These are phyloP conservation scores for Zygosaccharomyces kombuchaensis DNA, from an alignment of 805 yeast genomes.

Conservation along the genomic window DNA sequence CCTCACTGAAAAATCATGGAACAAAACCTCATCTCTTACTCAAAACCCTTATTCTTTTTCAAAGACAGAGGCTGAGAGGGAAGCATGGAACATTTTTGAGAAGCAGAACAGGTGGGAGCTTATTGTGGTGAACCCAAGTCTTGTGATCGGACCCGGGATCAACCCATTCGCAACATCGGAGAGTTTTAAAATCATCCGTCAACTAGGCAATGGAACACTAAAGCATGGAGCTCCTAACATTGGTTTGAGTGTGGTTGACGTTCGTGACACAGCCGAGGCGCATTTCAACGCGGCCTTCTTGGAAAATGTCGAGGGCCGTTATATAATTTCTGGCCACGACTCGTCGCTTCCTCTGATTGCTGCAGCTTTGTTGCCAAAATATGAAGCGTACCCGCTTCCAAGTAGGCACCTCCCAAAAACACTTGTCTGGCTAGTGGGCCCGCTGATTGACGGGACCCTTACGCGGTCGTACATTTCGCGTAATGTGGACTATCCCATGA, in stretches of 20 bases:
- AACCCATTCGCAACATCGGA: neutral
- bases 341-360: neutral
- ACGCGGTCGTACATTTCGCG: neutral
- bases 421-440: neutral
- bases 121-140: neutral
- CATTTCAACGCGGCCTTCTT: conserved; percentile 40
- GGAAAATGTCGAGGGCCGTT: neutral
- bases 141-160: neutral
- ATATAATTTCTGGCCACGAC: neutral
- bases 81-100: neutral
- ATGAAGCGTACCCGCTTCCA: neutral
- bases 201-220: neutral
- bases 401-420: neutral
- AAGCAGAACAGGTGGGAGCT: neutral
- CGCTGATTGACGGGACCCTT: neutral
- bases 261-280: conserved; percentile 52
- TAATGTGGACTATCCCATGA: neutral
- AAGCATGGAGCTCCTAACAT: conserved; percentile 3
- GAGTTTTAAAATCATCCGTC: neutral
- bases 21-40: neutral
- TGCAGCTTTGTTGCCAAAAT: neutral
- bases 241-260: conserved; percentile 46
- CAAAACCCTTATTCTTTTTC: neutral
- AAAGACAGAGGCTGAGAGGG: neutral
- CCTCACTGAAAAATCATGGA: neutral